A percentile compares a stretch with the other conserved stretches of the same genome.
These are phyloP conservation scores for Apiospora arundinis DNA, from an alignment of 2,329 filamentous ascomycete genomes.

Conservation along the genomic window DNA sequence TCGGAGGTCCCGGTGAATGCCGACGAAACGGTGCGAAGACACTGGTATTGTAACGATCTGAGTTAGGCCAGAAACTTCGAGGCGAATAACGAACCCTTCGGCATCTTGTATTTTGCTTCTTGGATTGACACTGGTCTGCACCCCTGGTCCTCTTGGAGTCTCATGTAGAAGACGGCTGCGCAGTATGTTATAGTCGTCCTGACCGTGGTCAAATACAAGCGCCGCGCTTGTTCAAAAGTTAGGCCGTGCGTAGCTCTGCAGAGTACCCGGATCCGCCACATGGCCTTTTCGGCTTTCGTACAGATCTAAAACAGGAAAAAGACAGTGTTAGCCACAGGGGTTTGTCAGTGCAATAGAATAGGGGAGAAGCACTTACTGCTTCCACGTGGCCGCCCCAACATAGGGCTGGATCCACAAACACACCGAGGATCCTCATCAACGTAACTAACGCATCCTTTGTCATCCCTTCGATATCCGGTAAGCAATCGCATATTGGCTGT, in stretches of 20 bases:
- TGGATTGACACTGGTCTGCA: not conserved
- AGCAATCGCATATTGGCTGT: not conserved
- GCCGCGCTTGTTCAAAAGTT: not conserved
- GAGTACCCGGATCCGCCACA: not conserved
- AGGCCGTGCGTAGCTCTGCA: not conserved
- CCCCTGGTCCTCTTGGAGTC: not conserved
- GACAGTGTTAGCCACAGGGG: not conserved
- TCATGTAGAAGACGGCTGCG: not conserved
- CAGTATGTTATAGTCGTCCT: not conserved
- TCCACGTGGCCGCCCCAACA: not conserved
- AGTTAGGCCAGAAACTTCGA: too few species aligned
- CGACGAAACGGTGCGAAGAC: not conserved
- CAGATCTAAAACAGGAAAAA: not conserved
- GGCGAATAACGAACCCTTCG: not conserved
- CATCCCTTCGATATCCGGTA: not conserved
- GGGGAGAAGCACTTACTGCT: not conserved
- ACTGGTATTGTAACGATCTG: not conserved
- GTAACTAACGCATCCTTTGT: not conserved
- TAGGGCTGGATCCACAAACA: not conserved
- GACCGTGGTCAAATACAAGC: not conserved
- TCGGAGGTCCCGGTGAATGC: not conserved
- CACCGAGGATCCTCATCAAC: not conserved
- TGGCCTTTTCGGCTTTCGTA: not conserved
- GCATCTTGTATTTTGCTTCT: not conserved
- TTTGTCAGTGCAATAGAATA: not conserved